These are phyloP conservation scores for Sordaria brevicollis DNA, from an alignment of 495 filamentous ascomycete species.

Conservation along the genomic window DNA sequence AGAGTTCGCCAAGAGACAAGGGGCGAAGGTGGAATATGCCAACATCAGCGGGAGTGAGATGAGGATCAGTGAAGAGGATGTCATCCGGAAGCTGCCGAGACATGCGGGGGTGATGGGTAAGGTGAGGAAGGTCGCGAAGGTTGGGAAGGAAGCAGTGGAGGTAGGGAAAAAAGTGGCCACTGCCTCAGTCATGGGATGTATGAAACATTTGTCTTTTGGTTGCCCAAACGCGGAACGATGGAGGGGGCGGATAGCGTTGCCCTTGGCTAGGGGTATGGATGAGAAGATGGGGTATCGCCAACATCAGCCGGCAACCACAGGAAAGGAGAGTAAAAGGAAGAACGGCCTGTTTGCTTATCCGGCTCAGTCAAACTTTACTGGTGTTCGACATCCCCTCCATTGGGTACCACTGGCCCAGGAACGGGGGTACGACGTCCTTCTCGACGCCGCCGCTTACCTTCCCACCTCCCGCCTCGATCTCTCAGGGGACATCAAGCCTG, in stretches of 20 bases:
- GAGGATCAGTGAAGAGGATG: slow-evolving; percentile 3
- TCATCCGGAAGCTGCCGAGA: neutral
- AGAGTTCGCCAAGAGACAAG: slow-evolving; percentile 12
- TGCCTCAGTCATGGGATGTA: neutral
- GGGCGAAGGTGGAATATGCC: slow-evolving; percentile 12
- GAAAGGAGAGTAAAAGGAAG: neutral
- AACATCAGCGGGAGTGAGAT: slow-evolving; percentile 7
- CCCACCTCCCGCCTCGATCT: slow-evolving; percentile 45
- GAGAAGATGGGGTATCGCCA: no score
- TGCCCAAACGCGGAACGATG: no score
- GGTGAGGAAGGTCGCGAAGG: neutral
- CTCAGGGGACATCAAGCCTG: slow-evolving; percentile 34
- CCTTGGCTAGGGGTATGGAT: no score
- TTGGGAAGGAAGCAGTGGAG: no score
- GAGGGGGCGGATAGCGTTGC: no score
- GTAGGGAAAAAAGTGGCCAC: neutral
- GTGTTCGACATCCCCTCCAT: slow-evolving; percentile 42
- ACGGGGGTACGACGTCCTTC: slow-evolving; percentile 37
- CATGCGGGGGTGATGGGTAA: neutral
- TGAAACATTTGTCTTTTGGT: neutral
- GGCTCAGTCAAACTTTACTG: slow-evolving; percentile 54
- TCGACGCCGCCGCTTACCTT: slow-evolving; percentile 49
- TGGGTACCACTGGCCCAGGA: slow-evolving; percentile 39
- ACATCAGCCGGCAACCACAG: neutral
- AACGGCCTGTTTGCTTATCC: slow-evolving; percentile 51